Evolutionary conservation across 163 green algal genomes (phyloP).

Genomic region (Volvox carteri): DNA sequence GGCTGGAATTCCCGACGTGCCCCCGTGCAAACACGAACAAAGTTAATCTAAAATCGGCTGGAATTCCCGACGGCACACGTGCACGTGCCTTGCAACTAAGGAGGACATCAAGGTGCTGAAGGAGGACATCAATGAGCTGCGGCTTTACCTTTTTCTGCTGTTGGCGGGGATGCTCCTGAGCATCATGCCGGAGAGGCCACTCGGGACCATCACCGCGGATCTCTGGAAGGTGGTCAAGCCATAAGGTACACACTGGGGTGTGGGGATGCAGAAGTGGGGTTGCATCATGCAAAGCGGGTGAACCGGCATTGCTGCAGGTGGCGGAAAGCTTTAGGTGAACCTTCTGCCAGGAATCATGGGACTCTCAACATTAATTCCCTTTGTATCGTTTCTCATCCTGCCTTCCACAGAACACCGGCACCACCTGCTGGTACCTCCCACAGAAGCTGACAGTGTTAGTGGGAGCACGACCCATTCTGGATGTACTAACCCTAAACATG

Average conservation of each 20-base stretch:
- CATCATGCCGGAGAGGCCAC: slow-evolving; percentile 22
- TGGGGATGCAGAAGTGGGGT: background rate
- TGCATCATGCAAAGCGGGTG: slow-evolving; percentile 19
- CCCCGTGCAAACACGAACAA: too few species aligned
- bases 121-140: slow-evolving; percentile 31
- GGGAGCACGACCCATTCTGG: background rate
- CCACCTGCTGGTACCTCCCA: slow-evolving; percentile 17
- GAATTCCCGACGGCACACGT: too few species aligned
- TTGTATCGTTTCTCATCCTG: slow-evolving; percentile 12
- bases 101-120: slow-evolving; percentile 32
- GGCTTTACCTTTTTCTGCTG: slow-evolving; percentile 34
- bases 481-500: too few species aligned
- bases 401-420: background rate
- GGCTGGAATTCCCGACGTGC: slow-evolving; percentile 25
- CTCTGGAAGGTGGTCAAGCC: slow-evolving; percentile 18
- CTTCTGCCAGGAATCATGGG: slow-evolving; percentile 10
- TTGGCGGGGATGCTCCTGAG: slow-evolving; percentile 21
- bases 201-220: slow-evolving; percentile 13
- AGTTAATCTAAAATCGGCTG: too few species aligned
- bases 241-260: background rate
- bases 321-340: background rate
- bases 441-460: background rate
- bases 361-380: slow-evolving; percentile 28
- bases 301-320: too few species aligned
- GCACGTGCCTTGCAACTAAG: slow-evolving; percentile 33